Evolutionary conservation across 805 yeast genomes (phyloP).

Genomic region (Myxozyma mucilagina): DNA sequence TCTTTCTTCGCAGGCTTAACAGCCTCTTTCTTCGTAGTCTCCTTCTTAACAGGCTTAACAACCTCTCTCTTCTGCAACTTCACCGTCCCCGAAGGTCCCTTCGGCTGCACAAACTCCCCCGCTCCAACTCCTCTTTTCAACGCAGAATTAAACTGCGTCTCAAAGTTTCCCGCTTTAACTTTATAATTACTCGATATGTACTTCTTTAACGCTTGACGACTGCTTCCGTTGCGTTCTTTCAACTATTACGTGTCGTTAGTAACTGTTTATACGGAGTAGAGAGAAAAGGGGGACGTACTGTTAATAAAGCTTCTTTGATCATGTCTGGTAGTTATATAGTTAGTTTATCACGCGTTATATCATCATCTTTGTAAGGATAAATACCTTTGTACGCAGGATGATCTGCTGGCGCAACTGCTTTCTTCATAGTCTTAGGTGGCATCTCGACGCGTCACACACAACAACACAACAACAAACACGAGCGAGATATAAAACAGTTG

Average conservation of each 20-base stretch:
- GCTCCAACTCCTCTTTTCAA: slow-evolving; percentile 75
- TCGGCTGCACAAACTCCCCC: slow-evolving; percentile 80
- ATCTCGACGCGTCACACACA: slow-evolving; percentile 10
- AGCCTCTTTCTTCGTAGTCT: slow-evolving; percentile 33
- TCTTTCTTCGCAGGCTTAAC: slow-evolving; percentile 35
- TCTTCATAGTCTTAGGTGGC: slow-evolving; percentile 36
- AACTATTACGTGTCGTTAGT: slow-evolving; percentile 45
- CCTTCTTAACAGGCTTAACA: slow-evolving; percentile 36
- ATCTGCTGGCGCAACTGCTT: slow-evolving; percentile 34
- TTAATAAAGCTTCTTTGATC: slow-evolving; percentile 62
- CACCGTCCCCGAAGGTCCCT: slow-evolving; percentile 86
- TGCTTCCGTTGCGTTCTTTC: slow-evolving; percentile 71
- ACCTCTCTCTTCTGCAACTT: slow-evolving; percentile 56
- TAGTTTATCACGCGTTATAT: slow-evolving; percentile 24
- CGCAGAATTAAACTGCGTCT: slow-evolving; percentile 71
- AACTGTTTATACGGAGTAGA: background rate
- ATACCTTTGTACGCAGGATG: slow-evolving; percentile 45
- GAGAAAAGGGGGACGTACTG: slow-evolving; percentile 16
- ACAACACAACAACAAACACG: background rate
- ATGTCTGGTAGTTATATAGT: slow-evolving; percentile 45
- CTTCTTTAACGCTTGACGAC: slow-evolving; percentile 87
- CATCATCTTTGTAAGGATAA: slow-evolving; percentile 19
- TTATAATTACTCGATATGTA: slow-evolving; percentile 66
- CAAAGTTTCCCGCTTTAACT: slow-evolving; percentile 64
- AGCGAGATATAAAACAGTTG: too few relatives aligned